These are phyloP conservation scores for Hypoxylon trugodes DNA, from an alignment of 495 filamentous ascomycete genomes.

Conservation along the genomic window DNA sequence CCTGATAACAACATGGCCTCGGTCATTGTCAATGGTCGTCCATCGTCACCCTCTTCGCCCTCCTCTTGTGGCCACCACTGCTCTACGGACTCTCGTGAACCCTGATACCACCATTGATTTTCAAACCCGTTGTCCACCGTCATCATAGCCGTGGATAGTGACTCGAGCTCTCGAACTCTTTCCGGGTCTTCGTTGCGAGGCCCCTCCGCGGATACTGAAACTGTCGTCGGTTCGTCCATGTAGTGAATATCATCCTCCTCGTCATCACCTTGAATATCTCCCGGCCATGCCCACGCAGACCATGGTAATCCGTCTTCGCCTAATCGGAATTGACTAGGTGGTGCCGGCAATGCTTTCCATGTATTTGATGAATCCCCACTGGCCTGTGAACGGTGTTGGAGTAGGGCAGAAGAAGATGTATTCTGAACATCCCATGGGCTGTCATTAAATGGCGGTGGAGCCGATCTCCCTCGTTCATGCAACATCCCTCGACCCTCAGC, in stretches of 20 bases:
- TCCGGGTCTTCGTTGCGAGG: constrained; percentile 31
- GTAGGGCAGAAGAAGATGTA: constrained; percentile 33
- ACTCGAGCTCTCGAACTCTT: constrained; percentile 53
- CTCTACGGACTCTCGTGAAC: constrained; percentile 39
- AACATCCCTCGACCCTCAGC: constrained; percentile 31
- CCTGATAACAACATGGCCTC: constrained; percentile 35
- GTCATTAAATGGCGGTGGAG: constrained; percentile 54
- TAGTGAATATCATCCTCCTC: constrained; percentile 10
- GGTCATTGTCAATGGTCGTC: constrained; percentile 16
- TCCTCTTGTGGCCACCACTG: constrained; percentile 20
- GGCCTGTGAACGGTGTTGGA: constrained; percentile 15
- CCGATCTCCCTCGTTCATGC: constrained; percentile 54
- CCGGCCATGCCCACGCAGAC: constrained; percentile 51
- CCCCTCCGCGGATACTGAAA: constrained; percentile 24
- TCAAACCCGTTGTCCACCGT: constrained; percentile 64
- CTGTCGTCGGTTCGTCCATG: constrained; percentile 31
- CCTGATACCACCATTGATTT: constrained; percentile 61
- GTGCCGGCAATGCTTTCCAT: constrained; percentile 51
- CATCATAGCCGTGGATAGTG: constrained; percentile 62
- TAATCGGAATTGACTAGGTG: constrained; percentile 52
- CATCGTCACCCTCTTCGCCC: constrained; percentile 20
- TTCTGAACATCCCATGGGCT: constrained; percentile 52
- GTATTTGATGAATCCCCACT: constrained; percentile 29
- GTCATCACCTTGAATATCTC: constrained; percentile 14
- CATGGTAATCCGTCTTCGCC: constrained; percentile 57